Percentiles rank a stretch among this genome's conserved stretches.
These are phyloP conservation scores for Fusarium sulawesiense DNA, from an alignment of 2,329 filamentous ascomycete species.

Conservation along the genomic window DNA sequence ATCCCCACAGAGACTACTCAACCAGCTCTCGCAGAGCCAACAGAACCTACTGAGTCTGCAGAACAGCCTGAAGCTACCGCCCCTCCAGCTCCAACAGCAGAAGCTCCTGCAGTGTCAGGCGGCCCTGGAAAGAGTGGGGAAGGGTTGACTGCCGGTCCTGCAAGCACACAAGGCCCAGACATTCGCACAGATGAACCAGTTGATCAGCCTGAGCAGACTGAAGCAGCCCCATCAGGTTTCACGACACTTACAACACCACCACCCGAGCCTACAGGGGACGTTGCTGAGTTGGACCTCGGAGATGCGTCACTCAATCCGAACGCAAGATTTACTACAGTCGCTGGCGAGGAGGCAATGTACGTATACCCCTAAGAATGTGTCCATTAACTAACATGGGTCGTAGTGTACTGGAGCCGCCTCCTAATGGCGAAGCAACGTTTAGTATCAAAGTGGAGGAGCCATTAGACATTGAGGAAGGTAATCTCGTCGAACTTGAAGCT, in stretches of 20 bases:
- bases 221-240: neutral
- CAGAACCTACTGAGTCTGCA: neutral
- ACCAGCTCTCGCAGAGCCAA: neutral
- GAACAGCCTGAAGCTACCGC: too few relatives aligned
- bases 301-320: neutral
- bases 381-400: neutral
- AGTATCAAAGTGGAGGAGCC: neutral
- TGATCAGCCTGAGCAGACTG: neutral
- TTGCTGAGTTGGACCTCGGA: neutral
- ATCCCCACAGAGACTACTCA: neutral
- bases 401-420: neutral
- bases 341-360: neutral
- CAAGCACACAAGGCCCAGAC: neutral
- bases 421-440: neutral
- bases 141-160: neutral
- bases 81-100: neutral
- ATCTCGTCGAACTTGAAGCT: neutral
- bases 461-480: neutral
- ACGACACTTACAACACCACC: neutral
- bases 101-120: rapidly evolving
- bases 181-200: neutral
- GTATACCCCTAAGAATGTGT: neutral
- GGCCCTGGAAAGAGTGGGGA: neutral
- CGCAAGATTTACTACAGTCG: neutral
- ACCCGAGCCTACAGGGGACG: neutral